phyloP scores from a whole-genome alignment of 2,329 filamentous ascomycete genomes.

The Stagonosporopsis chrysanthemi region DNA sequence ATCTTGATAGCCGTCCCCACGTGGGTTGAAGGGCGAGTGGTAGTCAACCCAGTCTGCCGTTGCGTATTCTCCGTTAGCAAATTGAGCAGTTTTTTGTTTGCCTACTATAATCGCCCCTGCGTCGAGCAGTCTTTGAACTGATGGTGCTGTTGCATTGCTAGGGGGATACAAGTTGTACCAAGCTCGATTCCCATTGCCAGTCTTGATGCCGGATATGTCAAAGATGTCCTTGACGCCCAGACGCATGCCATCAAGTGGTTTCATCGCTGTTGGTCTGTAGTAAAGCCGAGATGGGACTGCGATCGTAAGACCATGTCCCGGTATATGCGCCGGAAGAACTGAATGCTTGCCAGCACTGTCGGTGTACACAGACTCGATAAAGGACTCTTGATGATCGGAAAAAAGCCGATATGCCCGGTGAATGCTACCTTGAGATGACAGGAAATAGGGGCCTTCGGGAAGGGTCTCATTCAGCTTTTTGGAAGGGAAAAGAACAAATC shows the following conservation, averaged over 20 bases:
- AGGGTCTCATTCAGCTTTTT: no score
- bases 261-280: slow-evolving; percentile 8
- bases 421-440: no score
- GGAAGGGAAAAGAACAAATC: no score
- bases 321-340: no score
- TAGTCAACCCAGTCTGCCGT: slow-evolving; percentile 38
- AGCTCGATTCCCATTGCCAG: slow-evolving; percentile 24
- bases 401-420: no score
- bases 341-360: no score
- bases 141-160: slow-evolving; percentile 6
- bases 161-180: slow-evolving; percentile 2
- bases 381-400: no score
- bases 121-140: slow-evolving; percentile 25
- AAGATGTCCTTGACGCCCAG: slow-evolving; percentile 31
- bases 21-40: slow-evolving; percentile 40
- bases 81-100: slow-evolving; percentile 59
- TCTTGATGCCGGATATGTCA: slow-evolving; percentile 23
- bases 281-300: slow-evolving; percentile 24
- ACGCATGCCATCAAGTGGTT: slow-evolving; percentile 20
- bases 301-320: not conserved
- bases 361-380: no score
- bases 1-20: slow-evolving; percentile 37
- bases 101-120: slow-evolving; percentile 54
- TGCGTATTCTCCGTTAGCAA: slow-evolving; percentile 48
- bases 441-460: no score